Conservation (phyloP, 371 early-diverging fungal species). For the Actinomortierella ambigua region DNA sequence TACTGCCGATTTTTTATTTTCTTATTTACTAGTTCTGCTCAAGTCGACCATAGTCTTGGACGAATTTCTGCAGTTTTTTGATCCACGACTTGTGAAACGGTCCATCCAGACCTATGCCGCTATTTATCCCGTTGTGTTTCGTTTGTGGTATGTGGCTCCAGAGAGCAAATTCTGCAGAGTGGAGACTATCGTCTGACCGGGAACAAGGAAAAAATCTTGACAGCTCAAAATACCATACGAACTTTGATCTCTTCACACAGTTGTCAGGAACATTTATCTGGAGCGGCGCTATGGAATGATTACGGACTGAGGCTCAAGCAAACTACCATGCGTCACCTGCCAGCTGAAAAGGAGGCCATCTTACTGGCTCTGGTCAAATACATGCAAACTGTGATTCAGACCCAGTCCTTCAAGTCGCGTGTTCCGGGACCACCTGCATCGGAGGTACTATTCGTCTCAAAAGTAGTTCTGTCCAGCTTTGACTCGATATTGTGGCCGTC, state of each 20-base stretch:
- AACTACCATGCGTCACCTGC: slow-evolving; percentile 13
- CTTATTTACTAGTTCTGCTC: slow-evolving; percentile 14
- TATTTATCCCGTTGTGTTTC: slow-evolving; percentile 27
- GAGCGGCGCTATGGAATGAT: slow-evolving; percentile 28
- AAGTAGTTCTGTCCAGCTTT: no score
- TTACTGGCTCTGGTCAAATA: slow-evolving; percentile 29
- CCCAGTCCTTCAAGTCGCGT: slow-evolving; percentile 32
- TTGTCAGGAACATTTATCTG: slow-evolving; percentile 18
- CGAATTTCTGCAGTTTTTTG: slow-evolving; percentile 9
- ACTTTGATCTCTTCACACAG: slow-evolving; percentile 4
- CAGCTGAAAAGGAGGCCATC: slow-evolving; percentile 18
- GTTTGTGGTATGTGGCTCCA: slow-evolving; percentile 33
- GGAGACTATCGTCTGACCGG: no score
- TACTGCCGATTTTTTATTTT: no score
- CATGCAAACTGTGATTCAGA: slow-evolving; percentile 31
- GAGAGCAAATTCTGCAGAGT: no score
- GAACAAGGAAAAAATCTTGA: no score
- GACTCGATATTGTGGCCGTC: no score
- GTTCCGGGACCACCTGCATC: slow-evolving; percentile 17
- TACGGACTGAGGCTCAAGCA: slow-evolving; percentile 37
- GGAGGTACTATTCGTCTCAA: slow-evolving; percentile 6
- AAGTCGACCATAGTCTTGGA: slow-evolving; percentile 18
- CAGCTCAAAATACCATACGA: not conserved
- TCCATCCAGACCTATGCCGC: slow-evolving; percentile 30
- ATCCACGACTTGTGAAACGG: slow-evolving; percentile 17